Conservation (phyloP, 2,329 filamentous ascomycete species). For the Ophiostoma pallidulum region DNA sequence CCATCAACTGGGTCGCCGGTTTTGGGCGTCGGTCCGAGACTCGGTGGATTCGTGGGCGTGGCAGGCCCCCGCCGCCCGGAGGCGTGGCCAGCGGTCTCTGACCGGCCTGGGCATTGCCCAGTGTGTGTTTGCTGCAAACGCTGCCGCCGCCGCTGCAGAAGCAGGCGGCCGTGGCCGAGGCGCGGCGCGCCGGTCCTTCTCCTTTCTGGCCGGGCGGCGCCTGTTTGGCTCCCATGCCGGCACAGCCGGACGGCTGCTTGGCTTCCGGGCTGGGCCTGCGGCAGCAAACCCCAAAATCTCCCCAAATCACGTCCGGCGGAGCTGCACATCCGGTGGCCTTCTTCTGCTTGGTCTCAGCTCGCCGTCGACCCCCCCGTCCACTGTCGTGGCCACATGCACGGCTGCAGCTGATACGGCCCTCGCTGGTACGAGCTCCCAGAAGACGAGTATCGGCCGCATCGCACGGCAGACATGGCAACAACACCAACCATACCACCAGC, state of each 20-base stretch:
- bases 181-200: slow-evolving; percentile 1
- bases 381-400: slow-evolving; percentile 31
- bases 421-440: slow-evolving; percentile 18
- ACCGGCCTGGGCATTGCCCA: slow-evolving; percentile 9
- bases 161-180: slow-evolving; percentile 1
- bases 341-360: slow-evolving; percentile 39
- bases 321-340: slow-evolving; percentile 46
- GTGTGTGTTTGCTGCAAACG: background rate
- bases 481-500: slow-evolving; percentile 19
- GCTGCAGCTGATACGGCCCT: slow-evolving; percentile 29
- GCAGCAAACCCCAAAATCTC: slow-evolving; percentile 20
- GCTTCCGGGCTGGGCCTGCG: background rate
- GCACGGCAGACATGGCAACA: slow-evolving; percentile 28
- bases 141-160: slow-evolving; percentile 4
- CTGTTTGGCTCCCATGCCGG: background rate
- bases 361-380: slow-evolving; percentile 28
- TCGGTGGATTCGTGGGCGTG: slow-evolving; percentile 19
- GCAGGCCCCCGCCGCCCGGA: slow-evolving; percentile 13
- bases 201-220: slow-evolving; percentile 5
- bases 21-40: slow-evolving; percentile 26
- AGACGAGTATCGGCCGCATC: slow-evolving; percentile 26
- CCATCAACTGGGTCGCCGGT: slow-evolving; percentile 26
- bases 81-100: slow-evolving; percentile 11
- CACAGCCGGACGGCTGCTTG: background rate
- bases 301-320: slow-evolving; percentile 35